Conservation (phyloP, 108 stramenopile genomes). For the Nannochloropsis granulata region DNA sequence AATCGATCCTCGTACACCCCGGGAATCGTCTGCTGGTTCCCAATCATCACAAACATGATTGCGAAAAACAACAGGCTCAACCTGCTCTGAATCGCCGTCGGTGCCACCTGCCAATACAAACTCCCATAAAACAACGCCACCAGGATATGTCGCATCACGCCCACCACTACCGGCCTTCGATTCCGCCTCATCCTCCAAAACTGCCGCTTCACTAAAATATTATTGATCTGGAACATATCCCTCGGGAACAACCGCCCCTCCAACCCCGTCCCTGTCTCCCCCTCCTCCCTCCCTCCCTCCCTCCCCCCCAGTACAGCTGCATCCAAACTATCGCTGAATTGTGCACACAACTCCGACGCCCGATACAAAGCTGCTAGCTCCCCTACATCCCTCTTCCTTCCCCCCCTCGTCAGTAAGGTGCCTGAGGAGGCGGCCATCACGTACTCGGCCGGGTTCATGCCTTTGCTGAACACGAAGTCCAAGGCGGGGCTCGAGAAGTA, state of each 20-base stretch:
- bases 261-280: background rate
- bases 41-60: conserved; percentile 28
- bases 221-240: background rate
- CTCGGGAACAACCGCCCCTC: background rate
- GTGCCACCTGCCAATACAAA: conserved; percentile 16
- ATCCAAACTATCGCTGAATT: background rate
- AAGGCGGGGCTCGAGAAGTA: background rate
- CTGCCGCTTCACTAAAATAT: background rate
- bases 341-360: background rate
- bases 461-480: background rate
- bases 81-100: background rate
- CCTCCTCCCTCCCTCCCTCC: background rate
- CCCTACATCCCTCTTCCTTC: background rate
- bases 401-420: background rate
- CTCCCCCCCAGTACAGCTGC: background rate
- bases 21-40: conserved; percentile 29
- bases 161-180: background rate
- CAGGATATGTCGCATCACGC: conserved; percentile 10
- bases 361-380: background rate
- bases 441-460: conserved; percentile 19
- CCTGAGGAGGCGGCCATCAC: background rate
- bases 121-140: conserved; percentile 12
- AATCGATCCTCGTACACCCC: conserved; percentile 18
- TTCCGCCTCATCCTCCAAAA: background rate
- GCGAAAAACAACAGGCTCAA: conserved; percentile 21